A percentile compares a stretch with the other conserved stretches of the same genome.
Conservation (phyloP, 2,329 filamentous ascomycete genomes). For the Cadophora sp. region DNA sequence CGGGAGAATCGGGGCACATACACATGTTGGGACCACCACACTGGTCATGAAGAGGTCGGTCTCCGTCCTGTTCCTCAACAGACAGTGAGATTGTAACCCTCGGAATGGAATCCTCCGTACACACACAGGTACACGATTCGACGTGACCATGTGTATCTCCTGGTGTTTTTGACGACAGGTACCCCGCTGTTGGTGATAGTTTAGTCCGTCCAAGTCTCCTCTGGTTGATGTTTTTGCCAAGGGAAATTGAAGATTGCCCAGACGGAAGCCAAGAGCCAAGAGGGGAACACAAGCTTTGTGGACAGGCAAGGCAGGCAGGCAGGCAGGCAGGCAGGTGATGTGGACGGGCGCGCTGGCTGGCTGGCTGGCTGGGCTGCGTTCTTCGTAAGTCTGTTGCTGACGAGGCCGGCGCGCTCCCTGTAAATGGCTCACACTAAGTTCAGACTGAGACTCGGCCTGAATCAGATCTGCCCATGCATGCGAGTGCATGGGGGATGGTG, state of each 20-base stretch:
- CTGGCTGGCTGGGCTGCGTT: too few species aligned
- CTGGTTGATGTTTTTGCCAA: not conserved
- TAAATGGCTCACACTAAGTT: not conserved
- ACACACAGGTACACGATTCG: too few species aligned
- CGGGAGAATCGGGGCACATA: conserved; percentile 28
- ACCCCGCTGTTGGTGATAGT: too few species aligned
- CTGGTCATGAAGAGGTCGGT: not conserved
- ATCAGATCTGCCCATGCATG: not conserved
- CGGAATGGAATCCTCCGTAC: not conserved
- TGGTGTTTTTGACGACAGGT: not conserved
- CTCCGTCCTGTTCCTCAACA: conserved; percentile 5
- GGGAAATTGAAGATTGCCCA: conserved; percentile 10
- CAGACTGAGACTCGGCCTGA: not conserved
- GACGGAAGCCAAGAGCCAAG: conserved; percentile 9
- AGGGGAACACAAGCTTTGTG: conserved; percentile 2
- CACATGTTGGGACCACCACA: conserved; percentile 7
- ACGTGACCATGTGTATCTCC: not conserved
- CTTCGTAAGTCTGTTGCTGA: too few species aligned
- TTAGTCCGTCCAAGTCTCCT: too few species aligned
- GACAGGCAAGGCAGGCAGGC: too few species aligned
- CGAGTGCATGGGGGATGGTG: too few species aligned
- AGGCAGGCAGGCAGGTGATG: not conserved
- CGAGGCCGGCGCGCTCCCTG: too few species aligned
- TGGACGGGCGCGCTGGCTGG: too few species aligned
- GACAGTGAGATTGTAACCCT: not conserved